Evolutionary conservation across 176 grass and related monocot species (phyloP), one percentile per base, ranked within the genome.

Genomic region (Hsuehochloa calcarea): DNA sequence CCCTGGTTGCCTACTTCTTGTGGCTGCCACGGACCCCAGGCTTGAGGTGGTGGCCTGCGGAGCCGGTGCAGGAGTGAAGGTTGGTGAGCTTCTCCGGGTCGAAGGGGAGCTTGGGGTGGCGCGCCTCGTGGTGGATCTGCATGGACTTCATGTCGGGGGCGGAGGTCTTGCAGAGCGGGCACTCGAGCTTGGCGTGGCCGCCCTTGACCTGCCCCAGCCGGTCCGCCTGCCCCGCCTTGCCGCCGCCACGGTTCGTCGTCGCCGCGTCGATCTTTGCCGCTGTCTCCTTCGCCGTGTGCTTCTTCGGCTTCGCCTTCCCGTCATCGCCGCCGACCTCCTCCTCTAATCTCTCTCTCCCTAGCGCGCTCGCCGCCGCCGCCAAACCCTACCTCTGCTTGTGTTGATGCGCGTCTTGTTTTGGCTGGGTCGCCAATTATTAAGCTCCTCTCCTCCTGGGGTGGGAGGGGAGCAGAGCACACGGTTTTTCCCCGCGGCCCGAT

Each of bases 301-400:
- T 99, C 96, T 99, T 99, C 71, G 96, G 96, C 96, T 99, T 99
- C 88, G 96, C 96, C 90, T 99, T 99, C 96, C 96, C 84, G 96
- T 99, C 95, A 98, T 94, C 74, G 23, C 70, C 74, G 65, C 10
- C 19, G 54, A 8, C 37, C 62, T 8, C 13, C 51, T 43, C 49
- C 65, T 41, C 46, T 17, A 1, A 12, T 2, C 29, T 6, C 77
- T 19, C 39, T 11, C 23, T 0, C 37, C 22, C 49, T 15, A 27
- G 20, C 15, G 22, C 71, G 27, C 47, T 41, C 70, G 74, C 77
- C 58, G 77, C 52, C 5, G 3, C 45, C 16, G 23, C 29, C 85
- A 60, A 90, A 90, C 74, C 89, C 89, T 90, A 80, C 39, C 68
- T 60, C 79, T 0, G 59, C 68, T 79, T 47, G 83, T 17, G 77